phyloP scores from a whole-genome alignment of 2,329 filamentous ascomycete species.

The Pseudogymnoascus sp. region DNA sequence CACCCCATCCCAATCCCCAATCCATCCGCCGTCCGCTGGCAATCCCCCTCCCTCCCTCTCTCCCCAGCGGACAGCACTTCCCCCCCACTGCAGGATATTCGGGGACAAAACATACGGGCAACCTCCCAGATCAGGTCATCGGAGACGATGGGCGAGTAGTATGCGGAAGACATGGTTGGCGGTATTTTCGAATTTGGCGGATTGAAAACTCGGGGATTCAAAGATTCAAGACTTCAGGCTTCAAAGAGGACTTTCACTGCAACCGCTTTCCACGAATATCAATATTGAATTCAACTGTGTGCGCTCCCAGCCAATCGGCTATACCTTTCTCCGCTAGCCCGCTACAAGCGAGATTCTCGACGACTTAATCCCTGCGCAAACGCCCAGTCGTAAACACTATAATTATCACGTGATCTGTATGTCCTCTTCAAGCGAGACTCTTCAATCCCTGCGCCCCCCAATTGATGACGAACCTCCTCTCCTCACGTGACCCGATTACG shows the following conservation, averaged over 20 bases:
- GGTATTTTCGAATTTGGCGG: conserved; percentile 11
- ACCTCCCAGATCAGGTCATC: conserved; percentile 91
- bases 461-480: not conserved
- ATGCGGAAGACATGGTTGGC: conserved; percentile 41
- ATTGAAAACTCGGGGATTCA: not conserved
- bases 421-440: conserved; percentile 4
- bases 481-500: not conserved
- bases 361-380: not conserved
- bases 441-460: not conserved
- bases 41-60: not conserved
- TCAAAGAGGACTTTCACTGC: not conserved
- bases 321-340: not conserved
- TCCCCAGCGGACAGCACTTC: not conserved
- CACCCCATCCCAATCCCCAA: not conserved
- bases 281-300: conserved; percentile 1
- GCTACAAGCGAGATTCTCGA: not conserved
- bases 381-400: too few species aligned
- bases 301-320: conserved; percentile 9
- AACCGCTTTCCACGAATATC: not conserved
- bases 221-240: not conserved
- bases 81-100: not conserved
- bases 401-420: too few species aligned
- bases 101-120: conserved; percentile 62
- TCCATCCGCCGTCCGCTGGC: not conserved
- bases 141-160: conserved; percentile 67